phyloP scores from a whole-genome alignment of 352 stramenopile species.

The Elongisporangium undulatum region DNA sequence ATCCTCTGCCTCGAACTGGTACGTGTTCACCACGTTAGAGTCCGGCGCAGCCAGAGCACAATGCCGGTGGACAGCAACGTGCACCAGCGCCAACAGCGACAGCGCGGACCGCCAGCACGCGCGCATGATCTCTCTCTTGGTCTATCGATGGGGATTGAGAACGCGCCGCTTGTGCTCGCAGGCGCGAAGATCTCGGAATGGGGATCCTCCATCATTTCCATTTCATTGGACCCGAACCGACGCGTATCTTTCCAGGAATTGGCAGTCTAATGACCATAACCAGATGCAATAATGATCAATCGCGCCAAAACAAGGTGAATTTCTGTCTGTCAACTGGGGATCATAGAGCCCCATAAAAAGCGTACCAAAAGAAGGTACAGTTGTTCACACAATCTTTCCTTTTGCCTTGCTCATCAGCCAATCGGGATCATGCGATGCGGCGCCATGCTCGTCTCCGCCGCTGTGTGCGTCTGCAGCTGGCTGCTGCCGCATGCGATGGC shows the following conservation, averaged over 20 bases:
- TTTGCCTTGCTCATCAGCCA: no score
- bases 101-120: background rate
- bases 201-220: background rate
- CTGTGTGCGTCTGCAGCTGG: background rate
- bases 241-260: conserved; percentile 2
- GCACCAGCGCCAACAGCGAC: conserved; percentile 1
- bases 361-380: background rate
- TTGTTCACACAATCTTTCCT: background rate
- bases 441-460: background rate
- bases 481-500: background rate
- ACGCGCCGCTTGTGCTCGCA: background rate
- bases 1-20: conserved; percentile 2
- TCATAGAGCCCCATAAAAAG: background rate
- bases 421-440: background rate
- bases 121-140: background rate
- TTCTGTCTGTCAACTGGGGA: background rate
- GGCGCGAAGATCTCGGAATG: background rate
- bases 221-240: background rate
- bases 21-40: background rate
- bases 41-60: background rate
- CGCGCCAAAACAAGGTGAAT: background rate
- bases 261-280: background rate
- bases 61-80: background rate
- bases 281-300: background rate
- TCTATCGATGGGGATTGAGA: background rate